Evolutionary conservation across 2,329 filamentous ascomycete species (phyloP).

Genomic region (Exophiala lecanii-corni): DNA sequence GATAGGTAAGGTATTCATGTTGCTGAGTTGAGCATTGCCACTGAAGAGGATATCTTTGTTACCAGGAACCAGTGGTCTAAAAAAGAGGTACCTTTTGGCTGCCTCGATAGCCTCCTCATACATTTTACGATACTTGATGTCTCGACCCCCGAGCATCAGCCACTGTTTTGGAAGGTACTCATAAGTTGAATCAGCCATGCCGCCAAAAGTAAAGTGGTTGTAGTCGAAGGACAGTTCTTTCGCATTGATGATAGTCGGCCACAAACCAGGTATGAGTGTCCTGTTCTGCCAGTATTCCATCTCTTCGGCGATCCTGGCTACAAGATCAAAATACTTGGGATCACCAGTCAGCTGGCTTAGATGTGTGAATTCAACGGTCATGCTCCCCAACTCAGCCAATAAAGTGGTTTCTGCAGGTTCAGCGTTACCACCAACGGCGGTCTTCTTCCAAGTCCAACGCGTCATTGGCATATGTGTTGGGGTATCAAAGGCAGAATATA

Average conservation of each 20-base stretch:
- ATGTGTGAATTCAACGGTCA: constrained; percentile 40
- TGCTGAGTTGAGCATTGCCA: constrained; percentile 41
- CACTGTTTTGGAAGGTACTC: constrained; percentile 62
- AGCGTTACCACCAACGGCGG: constrained; percentile 53
- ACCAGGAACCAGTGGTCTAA: constrained; percentile 67
- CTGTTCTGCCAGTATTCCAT: constrained; percentile 32
- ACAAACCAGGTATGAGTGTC: constrained; percentile 38
- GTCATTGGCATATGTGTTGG: constrained; percentile 30
- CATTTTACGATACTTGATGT: constrained; percentile 60
- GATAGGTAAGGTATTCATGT: constrained; percentile 25
- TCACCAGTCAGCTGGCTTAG: constrained; percentile 38
- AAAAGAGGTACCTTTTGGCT: constrained; percentile 70
- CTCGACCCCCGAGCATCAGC: constrained; percentile 69
- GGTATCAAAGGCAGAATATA: constrained; percentile 44
- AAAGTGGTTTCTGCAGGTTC: constrained; percentile 51
- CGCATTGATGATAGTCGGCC: constrained; percentile 35
- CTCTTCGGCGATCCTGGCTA: constrained; percentile 33
- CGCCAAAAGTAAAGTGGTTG: constrained; percentile 49
- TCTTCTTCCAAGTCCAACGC: constrained; percentile 44
- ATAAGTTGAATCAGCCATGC: constrained; percentile 54
- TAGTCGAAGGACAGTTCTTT: constrained; percentile 27
- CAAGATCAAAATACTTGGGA: constrained; percentile 36
- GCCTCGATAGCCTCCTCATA: constrained; percentile 65
- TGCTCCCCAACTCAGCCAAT: constrained; percentile 38
- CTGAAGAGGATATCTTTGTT: constrained; percentile 64